A percentile compares a stretch with the other conserved stretches of the same genome.
Evolutionary conservation across 179 eudicot species (phyloP).

Genomic region (Beta corolliflora): DNA sequence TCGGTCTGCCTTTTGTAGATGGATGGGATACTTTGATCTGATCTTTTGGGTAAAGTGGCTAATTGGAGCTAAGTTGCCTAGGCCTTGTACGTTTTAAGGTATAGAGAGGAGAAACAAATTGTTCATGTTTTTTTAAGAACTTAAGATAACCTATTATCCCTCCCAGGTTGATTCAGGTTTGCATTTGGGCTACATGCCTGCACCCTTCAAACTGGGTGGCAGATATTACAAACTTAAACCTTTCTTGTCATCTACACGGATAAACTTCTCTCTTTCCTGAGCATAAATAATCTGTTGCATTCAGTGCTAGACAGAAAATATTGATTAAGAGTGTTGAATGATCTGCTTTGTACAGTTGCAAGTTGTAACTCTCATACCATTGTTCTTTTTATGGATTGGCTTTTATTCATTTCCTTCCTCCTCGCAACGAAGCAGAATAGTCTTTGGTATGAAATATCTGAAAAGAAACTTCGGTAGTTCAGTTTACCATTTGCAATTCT

Average conservation of each 20-base stretch:
- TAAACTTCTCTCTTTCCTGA: neutral
- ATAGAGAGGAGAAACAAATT: neutral
- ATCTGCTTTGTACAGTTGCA: neutral
- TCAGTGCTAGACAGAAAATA: neutral
- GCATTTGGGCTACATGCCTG: neutral
- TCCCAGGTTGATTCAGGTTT: neutral
- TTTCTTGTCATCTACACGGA: neutral
- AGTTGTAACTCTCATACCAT: neutral
- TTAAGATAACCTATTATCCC: neutral
- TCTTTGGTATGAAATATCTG: neutral
- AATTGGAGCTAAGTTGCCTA: neutral
- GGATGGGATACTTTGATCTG: neutral
- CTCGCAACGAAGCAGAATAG: neutral
- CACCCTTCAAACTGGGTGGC: neutral
- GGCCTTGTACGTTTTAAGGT: neutral
- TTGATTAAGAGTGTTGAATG: neutral
- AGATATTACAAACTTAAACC: too few species aligned
- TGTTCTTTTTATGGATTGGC: neutral
- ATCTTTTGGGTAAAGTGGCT: neutral
- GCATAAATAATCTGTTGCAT: neutral
- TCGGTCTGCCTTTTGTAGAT: too few species aligned
- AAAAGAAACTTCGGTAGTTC: neutral
- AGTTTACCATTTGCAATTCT: neutral
- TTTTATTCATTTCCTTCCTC: neutral
- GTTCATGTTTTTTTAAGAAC: neutral